Evolutionary conservation across 1,284 basidiomycete genomes (phyloP), one percentile per base, ranked within the genome.

Genomic region (Leucocoprinus gongylophorus): DNA sequence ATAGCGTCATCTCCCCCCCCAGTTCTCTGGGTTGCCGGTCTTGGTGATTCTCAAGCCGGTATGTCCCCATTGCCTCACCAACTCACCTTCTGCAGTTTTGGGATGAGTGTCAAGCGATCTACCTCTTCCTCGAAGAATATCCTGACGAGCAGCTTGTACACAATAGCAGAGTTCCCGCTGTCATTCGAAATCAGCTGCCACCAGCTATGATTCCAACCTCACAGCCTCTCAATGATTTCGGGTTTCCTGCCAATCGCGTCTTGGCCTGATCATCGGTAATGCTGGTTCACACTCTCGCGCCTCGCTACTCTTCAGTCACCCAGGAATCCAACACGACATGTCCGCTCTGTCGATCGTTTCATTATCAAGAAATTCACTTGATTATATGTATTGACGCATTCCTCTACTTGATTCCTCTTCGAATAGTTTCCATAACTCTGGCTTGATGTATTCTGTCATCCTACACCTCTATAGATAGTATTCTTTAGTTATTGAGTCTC

Each of bases 11-110:
- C n/a, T n/a, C n/a, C n/a, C n/a, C n/a, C n/a, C n/a, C n/a, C n/a
- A n/a, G n/a, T n/a, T n/a, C n/a, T 86, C 10, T 85, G 83, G 83
- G 67, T 84, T 35, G 78, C 75, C n/a, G 83, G 80, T 63, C 67
- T 86, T 30, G 83, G 83, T 13, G 71, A 85, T 62, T 81, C 80
- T 58, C 74, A 76, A 60, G 82, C 83, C 64, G 78, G 83, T 82
- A 58, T 53, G 64, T 28, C 30, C 37, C 43, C 21, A 20, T n/a
- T 13, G 18, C 33, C 4, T 50, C 17, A 15, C 17, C 44, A 18
- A n/a, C 15, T 18, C 43, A 5, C 32, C 21, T 30, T 42, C 5
- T 43, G 57, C 30, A 79, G 75, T 80, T 23, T 71, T 84, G 21
- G 80, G 72, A n/a, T 64, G 66, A 33, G 71, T 10, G 63, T 61